These are phyloP conservation scores for Bondarzewia mesenterica DNA, from an alignment of 1,284 basidiomycete genomes.

Conservation along the genomic window DNA sequence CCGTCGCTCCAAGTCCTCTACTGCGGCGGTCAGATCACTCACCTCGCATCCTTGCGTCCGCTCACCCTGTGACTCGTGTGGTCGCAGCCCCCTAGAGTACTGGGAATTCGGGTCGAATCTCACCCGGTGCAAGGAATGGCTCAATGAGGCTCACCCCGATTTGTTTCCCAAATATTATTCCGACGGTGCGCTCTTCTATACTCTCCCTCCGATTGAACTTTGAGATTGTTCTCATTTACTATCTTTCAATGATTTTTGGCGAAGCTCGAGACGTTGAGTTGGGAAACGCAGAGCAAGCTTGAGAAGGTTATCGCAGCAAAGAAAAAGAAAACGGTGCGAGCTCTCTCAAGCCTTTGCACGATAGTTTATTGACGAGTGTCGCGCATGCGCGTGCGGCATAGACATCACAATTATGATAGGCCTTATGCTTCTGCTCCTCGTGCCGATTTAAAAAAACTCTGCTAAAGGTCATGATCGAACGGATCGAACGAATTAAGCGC, in stretches of 20 bases:
- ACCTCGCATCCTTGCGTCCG: slow-evolving; percentile 1
- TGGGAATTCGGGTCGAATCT: slow-evolving; percentile 88
- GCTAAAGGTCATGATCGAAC: slow-evolving; percentile 74
- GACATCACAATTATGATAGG: slow-evolving; percentile 53
- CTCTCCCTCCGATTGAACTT: neutral
- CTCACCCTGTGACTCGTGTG: slow-evolving; percentile 1
- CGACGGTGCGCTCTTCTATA: slow-evolving; percentile 53
- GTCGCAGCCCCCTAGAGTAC: slow-evolving; percentile 77
- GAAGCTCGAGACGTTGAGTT: slow-evolving; percentile 78
- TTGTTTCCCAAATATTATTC: slow-evolving; percentile 79
- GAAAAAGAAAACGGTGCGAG: slow-evolving; percentile 75
- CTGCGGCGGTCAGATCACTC: slow-evolving; percentile 44
- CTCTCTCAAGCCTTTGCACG: neutral
- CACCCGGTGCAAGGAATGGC: slow-evolving; percentile 84
- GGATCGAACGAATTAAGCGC: slow-evolving; percentile 87
- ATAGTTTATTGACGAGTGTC: neutral
- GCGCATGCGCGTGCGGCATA: no score
- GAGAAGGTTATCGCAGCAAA: slow-evolving; percentile 89
- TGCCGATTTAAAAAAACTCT: no score
- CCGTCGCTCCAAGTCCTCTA: slow-evolving; percentile 48
- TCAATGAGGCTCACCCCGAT: slow-evolving; percentile 58
- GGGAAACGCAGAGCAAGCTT: slow-evolving; percentile 79
- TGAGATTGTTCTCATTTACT: neutral
- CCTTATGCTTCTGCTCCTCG: slow-evolving; percentile 1
- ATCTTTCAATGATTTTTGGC: no score